Percentiles rank a stretch among this genome's conserved stretches.
Evolutionary conservation across 306 rosid species (phyloP).

Genomic region (Vicia villosa): DNA sequence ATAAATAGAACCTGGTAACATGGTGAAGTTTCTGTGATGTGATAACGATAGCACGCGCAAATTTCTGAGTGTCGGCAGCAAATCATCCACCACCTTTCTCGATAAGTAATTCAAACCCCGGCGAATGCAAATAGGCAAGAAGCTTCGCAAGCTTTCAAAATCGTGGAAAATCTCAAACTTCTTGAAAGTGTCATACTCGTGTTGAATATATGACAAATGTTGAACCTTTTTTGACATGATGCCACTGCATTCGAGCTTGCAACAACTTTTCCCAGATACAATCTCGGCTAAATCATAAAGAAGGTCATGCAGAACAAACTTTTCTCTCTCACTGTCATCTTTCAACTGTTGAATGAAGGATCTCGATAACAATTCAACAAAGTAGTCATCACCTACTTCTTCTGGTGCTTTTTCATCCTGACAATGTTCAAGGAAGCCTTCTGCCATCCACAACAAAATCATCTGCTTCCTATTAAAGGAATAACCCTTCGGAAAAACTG

Average conservation of each 20-base stretch:
- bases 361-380: conserved; percentile 28
- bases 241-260: background rate
- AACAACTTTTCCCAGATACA: background rate
- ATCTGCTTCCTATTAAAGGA: background rate
- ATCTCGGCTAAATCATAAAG: background rate
- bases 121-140: background rate
- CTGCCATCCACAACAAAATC: conserved; percentile 46
- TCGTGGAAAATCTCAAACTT: too few species aligned
- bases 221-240: background rate
- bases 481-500: conserved; percentile 9
- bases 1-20: background rate
- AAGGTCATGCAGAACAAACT: conserved; percentile 9
- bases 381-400: conserved; percentile 29
- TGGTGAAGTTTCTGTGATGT: background rate
- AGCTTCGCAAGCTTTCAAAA: too few species aligned
- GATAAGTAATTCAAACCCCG: background rate
- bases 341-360: background rate
- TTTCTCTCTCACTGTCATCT: background rate
- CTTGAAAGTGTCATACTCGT: background rate
- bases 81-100: background rate
- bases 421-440: conserved; percentile 28
- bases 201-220: background rate
- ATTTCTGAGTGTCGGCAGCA: background rate
- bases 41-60: background rate
- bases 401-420: conserved; percentile 10